Percentiles rank a stretch among this genome's conserved stretches.
Evolutionary conservation across 257 asterid species (phyloP).

Genomic region (Ocimum tenuiflorum): DNA sequence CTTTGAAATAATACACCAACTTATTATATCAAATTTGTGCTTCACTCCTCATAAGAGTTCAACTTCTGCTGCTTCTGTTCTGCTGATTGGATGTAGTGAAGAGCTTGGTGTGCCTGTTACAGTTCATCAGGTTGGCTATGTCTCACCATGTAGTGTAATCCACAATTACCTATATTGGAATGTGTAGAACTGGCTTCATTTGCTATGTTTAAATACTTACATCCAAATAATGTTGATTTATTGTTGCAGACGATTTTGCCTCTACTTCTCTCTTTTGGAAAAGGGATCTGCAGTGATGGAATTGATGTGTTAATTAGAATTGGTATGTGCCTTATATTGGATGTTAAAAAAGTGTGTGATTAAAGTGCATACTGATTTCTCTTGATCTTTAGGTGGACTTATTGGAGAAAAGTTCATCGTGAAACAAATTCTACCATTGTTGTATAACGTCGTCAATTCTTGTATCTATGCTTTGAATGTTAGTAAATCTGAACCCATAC

Average conservation of each 20-base stretch:
- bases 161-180: background rate
- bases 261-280: conserved; percentile 81
- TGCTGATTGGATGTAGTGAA: conserved; percentile 88
- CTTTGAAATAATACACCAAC: conserved; percentile 73
- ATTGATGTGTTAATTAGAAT: conserved; percentile 79
- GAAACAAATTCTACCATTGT: conserved; percentile 75
- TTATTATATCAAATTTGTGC: conserved; percentile 74
- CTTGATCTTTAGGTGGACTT: conserved; percentile 59
- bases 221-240: conserved; percentile 10
- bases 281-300: conserved; percentile 86
- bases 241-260: conserved; percentile 76
- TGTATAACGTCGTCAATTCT: conserved; percentile 45
- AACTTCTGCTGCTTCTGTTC: conserved; percentile 81
- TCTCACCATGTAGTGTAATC: conserved; percentile 1
- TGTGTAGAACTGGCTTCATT: background rate
- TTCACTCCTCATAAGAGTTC: conserved; percentile 62
- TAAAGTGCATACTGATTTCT: conserved; percentile 16
- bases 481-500: conserved; percentile 67
- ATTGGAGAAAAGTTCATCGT: conserved; percentile 65
- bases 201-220: background rate
- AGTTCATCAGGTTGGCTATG: conserved; percentile 66
- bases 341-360: conserved; percentile 12
- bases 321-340: conserved; percentile 41
- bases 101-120: conserved; percentile 95
- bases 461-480: conserved; percentile 49